Percentiles rank a stretch among this genome's conserved stretches.
These are phyloP conservation scores for Myxozyma sirexii DNA, from an alignment of 805 yeast species.

Conservation along the genomic window DNA sequence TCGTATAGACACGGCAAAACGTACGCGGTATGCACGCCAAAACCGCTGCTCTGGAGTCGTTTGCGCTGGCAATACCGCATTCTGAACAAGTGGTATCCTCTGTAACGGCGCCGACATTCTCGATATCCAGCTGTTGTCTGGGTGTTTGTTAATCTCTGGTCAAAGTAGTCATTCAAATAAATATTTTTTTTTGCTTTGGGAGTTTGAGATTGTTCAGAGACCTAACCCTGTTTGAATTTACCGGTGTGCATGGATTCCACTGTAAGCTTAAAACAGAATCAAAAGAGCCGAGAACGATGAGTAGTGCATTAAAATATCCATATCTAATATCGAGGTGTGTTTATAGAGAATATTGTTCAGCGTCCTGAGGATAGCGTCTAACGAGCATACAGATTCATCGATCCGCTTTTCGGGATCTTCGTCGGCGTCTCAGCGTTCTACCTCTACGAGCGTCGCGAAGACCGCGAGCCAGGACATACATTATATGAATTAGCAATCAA, in stretches of 20 bases:
- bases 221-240: neutral
- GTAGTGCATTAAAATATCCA: slow-evolving; percentile 27
- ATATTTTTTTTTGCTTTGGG: slow-evolving; percentile 13
- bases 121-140: neutral
- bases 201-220: neutral
- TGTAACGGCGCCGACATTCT: slow-evolving; percentile 76
- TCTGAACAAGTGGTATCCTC: slow-evolving; percentile 64
- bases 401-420: slow-evolving; percentile 35
- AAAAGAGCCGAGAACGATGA: no score
- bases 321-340: slow-evolving; percentile 34
- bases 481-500: slow-evolving; percentile 22
- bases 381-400: slow-evolving; percentile 12
- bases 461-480: slow-evolving; percentile 33
- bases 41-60: slow-evolving; percentile 91
- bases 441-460: slow-evolving; percentile 33
- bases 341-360: neutral
- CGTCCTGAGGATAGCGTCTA: neutral
- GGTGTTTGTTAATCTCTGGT: neutral
- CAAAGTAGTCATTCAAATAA: neutral
- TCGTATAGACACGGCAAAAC: neutral
- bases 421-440: slow-evolving; percentile 34
- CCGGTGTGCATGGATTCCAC: neutral
- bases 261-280: no score
- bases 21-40: slow-evolving; percentile 76
- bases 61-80: slow-evolving; percentile 77